Evolutionary conservation across 2,329 filamentous ascomycete genomes (phyloP).

Genomic region (Pleomassaria siparia): DNA sequence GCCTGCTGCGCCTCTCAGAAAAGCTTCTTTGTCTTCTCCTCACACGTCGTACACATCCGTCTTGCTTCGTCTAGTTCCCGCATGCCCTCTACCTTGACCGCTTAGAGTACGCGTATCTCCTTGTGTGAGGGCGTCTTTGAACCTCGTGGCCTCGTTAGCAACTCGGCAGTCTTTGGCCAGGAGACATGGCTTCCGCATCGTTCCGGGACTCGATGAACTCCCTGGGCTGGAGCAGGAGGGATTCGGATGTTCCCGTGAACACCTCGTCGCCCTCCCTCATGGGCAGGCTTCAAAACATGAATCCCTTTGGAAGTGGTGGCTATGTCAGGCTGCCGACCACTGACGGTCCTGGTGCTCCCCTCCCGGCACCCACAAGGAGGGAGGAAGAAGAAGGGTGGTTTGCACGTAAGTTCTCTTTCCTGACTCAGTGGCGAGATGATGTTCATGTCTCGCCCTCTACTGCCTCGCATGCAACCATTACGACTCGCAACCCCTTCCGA

Average conservation of each 20-base stretch:
- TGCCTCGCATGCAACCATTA: conserved; percentile 10
- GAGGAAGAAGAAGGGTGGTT: conserved; percentile 97
- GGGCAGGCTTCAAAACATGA: conserved; percentile 78
- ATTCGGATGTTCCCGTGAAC: conserved; percentile 73
- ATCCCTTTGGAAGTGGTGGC: conserved; percentile 83
- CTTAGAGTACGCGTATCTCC: conserved; percentile 18
- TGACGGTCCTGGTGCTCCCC: conserved; percentile 77
- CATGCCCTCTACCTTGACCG: conserved; percentile 13
- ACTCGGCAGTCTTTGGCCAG: conserved; percentile 9
- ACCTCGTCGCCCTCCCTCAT: conserved; percentile 74
- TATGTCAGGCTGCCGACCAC: conserved; percentile 86
- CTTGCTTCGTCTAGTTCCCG: conserved; percentile 14
- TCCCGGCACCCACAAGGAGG: conserved; percentile 79
- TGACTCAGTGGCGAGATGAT: conserved; percentile 18
- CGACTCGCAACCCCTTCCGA: conserved; percentile 6
- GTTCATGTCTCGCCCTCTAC: conserved; percentile 3
- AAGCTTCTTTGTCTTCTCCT: conserved; percentile 27
- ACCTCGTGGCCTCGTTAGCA: conserved; percentile 20
- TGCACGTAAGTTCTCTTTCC: conserved; percentile 71
- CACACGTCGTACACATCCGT: conserved; percentile 13
- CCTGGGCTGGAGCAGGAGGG: conserved; percentile 88
- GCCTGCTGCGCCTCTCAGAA: conserved; percentile 40
- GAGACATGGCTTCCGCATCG: conserved; percentile 76
- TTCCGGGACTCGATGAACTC: conserved; percentile 96
- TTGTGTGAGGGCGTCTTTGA: conserved; percentile 14